phyloP scores from a whole-genome alignment of 2,329 filamentous ascomycete species.

The Mycosphaerella sp. region DNA sequence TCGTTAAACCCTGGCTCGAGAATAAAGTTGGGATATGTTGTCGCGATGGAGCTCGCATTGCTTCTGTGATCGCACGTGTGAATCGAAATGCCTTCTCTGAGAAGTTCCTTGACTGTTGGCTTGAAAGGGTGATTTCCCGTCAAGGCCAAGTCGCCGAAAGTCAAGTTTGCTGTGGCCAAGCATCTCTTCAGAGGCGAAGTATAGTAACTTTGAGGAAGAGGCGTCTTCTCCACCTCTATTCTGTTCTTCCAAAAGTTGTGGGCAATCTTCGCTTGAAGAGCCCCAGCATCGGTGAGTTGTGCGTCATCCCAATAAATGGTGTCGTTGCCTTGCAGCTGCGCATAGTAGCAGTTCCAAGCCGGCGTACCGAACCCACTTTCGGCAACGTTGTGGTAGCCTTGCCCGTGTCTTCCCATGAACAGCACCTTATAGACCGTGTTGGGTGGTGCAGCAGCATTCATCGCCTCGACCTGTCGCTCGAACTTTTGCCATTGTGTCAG shows the following conservation, averaged over 20 bases:
- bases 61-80: conserved; percentile 63
- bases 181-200: conserved; percentile 58
- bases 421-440: conserved; percentile 61
- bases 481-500: conserved; percentile 63
- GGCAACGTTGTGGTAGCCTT: conserved; percentile 60
- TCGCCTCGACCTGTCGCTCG: conserved; percentile 49
- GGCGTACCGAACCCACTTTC: conserved; percentile 61
- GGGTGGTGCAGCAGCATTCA: conserved; percentile 48
- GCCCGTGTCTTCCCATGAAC: conserved; percentile 64
- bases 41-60: conserved; percentile 49
- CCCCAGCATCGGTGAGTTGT: conserved; percentile 52
- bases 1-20: conserved; percentile 59
- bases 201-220: conserved; percentile 60
- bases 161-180: conserved; percentile 56
- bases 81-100: conserved; percentile 60
- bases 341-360: conserved; percentile 64
- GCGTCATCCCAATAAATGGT: conserved; percentile 59
- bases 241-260: conserved; percentile 55
- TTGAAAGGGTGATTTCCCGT: conserved; percentile 49
- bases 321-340: conserved; percentile 56
- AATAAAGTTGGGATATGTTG: conserved; percentile 48
- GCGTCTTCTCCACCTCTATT: conserved; percentile 51
- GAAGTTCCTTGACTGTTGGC: conserved; percentile 58
- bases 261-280: conserved; percentile 53
- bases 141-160: conserved; percentile 52